Evolutionary conservation across 345 rosid species (phyloP), one percentile per base, ranked within the genome.

Genomic region (Aegle marmelos): DNA sequence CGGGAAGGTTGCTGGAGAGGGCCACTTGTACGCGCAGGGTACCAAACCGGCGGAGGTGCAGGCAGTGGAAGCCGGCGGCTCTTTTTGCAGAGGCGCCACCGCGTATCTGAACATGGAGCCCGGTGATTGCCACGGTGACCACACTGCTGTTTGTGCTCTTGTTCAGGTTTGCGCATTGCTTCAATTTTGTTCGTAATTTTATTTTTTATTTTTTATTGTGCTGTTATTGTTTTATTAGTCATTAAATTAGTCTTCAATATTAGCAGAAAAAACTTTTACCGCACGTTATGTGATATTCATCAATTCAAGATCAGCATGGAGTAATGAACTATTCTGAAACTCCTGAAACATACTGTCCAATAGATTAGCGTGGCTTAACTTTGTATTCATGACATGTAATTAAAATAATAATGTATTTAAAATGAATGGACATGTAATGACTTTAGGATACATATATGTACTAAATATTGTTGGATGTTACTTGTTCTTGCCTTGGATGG

Each of bases 51-150:
- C 98, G 0, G 97, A 95, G 86, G 77, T 89, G 6, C 83, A 68
- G 65, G 99, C 97, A 2, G 91, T 87, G 39, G 97, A 92, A 86
- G 89, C 92, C 10, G 94, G 93, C 28, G 89, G 92, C 9, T 88
- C 79, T 67, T 72, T 37, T 63, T 87, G 88, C 63, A 82, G 82
- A 76, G 95, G 92, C 78, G 89, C 91, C 36, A 90, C 92, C 0
- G 99, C 97, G 65, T 95, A 89, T 83, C 82, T 95, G 34, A 95
- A 92, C 76, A 76, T 93, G 92, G 97, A 95, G 86, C 92, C 98
- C 33, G 99, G 97, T 27, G 98, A 95, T 79, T 95, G 97, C 85
- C 93, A 93, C 76, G 98, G 97, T 48, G 99, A 93, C 74, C 84
- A 85, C 78, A 74, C 90, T 54, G 97, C 98, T 5, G 89, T 91